Evolutionary conservation across 352 stramenopile species (phyloP).

Genomic region (Phytophthora sansomeana): DNA sequence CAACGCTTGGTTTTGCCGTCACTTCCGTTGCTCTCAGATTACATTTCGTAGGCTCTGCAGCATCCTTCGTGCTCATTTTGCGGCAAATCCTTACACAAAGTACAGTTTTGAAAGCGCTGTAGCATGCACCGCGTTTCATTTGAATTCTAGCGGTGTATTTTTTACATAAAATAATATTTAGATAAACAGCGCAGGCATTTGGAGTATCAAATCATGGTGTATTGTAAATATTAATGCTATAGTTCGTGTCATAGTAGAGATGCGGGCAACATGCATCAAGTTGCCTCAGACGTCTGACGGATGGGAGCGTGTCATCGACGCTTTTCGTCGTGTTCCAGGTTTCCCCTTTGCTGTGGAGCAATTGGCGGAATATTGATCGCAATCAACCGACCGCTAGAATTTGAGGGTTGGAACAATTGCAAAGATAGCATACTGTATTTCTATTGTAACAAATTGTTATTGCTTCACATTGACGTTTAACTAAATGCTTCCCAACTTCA

Average conservation of each 20-base stretch:
- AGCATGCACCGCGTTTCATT: conserved; percentile 20
- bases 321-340: neutral
- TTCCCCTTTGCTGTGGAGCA: conserved; percentile 15
- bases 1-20: conserved; percentile 20
- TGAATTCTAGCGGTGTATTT: conserved; percentile 17
- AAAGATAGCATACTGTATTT: neutral
- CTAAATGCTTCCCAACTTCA: no score
- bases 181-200: conserved; percentile 14
- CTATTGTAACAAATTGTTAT: neutral
- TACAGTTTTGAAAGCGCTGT: conserved; percentile 19
- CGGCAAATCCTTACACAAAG: conserved; percentile 18
- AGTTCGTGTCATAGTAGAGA: no score
- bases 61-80: conserved; percentile 8
- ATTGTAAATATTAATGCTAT: no score
- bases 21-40: conserved; percentile 19
- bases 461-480: no score
- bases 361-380: conserved; percentile 16
- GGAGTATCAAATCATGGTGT: conserved; percentile 19
- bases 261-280: conserved; percentile 5
- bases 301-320: conserved; percentile 1
- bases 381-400: no score
- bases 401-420: neutral
- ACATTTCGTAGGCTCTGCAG: conserved; percentile 16
- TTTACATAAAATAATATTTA: no score
- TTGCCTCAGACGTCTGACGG: neutral